These are phyloP conservation scores for Citrus maxima DNA, from an alignment of 345 rosid species.

Conservation along the genomic window DNA sequence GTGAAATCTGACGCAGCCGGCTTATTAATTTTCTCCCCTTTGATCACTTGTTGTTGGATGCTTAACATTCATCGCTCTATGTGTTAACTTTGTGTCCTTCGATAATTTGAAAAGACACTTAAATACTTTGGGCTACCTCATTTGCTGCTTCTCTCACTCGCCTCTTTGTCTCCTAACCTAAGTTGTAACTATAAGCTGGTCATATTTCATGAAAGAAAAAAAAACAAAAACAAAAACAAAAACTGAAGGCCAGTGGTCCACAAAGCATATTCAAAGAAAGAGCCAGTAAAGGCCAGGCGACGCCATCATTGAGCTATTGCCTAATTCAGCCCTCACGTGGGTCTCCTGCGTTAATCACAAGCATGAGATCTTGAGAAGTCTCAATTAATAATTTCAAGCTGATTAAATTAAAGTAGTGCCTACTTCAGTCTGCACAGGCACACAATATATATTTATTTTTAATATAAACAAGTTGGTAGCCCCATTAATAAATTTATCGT, in stretches of 20 bases:
- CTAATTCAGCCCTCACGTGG: slow-evolving; percentile 10
- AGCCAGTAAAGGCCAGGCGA: neutral
- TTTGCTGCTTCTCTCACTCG: neutral
- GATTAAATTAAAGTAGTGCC: slow-evolving; percentile 5
- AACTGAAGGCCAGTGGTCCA: neutral
- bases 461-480: slow-evolving; percentile 8
- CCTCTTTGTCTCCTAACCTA: no score
- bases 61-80: neutral
- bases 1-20: neutral
- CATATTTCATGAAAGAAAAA: neutral
- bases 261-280: neutral
- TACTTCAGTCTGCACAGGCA: neutral
- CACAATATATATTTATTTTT: neutral
- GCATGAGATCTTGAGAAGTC: neutral
- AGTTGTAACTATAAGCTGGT: no score
- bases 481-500: neutral
- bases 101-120: neutral
- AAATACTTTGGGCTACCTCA: neutral
- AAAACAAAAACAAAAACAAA: no score
- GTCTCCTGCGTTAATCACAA: slow-evolving; percentile 7
- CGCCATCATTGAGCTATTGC: neutral
- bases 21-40: neutral
- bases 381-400: neutral
- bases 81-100: neutral
- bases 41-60: neutral